These are phyloP conservation scores for Psilocybe mexicana DNA, from an alignment of 1,284 basidiomycete species.

Conservation along the genomic window DNA sequence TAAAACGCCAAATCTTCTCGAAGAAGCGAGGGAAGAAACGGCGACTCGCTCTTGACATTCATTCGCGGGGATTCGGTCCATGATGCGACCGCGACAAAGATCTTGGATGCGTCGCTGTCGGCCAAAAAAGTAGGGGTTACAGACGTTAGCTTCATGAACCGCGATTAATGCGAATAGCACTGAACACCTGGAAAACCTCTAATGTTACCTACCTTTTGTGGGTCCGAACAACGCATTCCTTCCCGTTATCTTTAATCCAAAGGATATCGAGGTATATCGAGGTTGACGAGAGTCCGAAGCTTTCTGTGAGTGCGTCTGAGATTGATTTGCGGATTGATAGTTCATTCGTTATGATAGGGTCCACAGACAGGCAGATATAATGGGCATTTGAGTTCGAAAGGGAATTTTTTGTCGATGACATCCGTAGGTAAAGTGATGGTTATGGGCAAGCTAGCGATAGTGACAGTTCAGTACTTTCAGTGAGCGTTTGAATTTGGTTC, in stretches of 20 bases:
- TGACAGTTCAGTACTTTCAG: too few relatives aligned
- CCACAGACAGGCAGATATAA: slow-evolving; percentile 33
- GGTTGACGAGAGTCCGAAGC: slow-evolving; percentile 31
- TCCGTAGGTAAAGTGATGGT: too few relatives aligned
- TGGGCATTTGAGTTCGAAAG: slow-evolving; percentile 20
- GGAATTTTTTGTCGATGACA: not conserved
- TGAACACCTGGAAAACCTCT: not conserved
- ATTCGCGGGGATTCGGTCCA: slow-evolving; percentile 28
- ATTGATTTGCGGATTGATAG: slow-evolving; percentile 32
- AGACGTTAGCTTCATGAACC: not conserved
- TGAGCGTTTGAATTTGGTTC: too few relatives aligned
- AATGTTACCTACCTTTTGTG: slow-evolving; percentile 27
- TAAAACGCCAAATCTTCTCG: slow-evolving; percentile 4
- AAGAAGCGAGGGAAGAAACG: slow-evolving; percentile 35
- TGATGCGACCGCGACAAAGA: slow-evolving; percentile 31
- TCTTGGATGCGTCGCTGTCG: slow-evolving; percentile 31
- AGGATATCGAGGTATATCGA: slow-evolving; percentile 33
- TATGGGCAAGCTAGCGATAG: too few relatives aligned
- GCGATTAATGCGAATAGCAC: not conserved
- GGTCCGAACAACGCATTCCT: slow-evolving; percentile 30
- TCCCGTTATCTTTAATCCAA: slow-evolving; percentile 32
- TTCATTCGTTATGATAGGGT: slow-evolving; percentile 24
- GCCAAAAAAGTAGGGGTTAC: not conserved
- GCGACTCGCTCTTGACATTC: slow-evolving; percentile 32
- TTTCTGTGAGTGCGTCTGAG: slow-evolving; percentile 30